phyloP scores from a whole-genome alignment of 257 asterid species.

The Scutellaria galericulata region DNA sequence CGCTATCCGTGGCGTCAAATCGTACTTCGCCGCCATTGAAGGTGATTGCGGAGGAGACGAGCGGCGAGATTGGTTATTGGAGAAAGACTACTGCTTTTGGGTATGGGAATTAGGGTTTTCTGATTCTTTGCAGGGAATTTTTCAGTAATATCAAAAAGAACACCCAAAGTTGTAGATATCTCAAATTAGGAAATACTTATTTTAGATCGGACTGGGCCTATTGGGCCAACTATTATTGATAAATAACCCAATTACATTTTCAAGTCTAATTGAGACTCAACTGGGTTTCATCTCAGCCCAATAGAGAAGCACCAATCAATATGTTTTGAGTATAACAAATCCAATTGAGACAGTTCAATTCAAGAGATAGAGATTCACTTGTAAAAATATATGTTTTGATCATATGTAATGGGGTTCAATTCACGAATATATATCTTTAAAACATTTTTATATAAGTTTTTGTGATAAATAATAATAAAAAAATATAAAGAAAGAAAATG shows the following conservation, averaged over 20 bases:
- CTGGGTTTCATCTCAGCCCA: neutral
- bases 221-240: neutral
- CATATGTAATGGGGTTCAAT: too few species aligned
- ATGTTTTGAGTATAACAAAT: too few species aligned
- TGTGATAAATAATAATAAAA: too few species aligned
- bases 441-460: too few species aligned
- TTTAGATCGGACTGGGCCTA: neutral
- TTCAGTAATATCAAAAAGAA: too few species aligned
- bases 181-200: too few species aligned
- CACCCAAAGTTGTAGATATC: too few species aligned
- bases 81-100: neutral
- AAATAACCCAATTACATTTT: neutral
- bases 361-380: too few species aligned
- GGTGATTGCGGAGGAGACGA: slow-evolving; percentile 20
- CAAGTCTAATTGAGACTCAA: neutral
- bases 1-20: slow-evolving; percentile 79
- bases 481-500: too few species aligned
- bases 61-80: neutral
- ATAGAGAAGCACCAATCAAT: neutral
- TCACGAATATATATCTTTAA: too few species aligned
- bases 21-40: slow-evolving; percentile 79
- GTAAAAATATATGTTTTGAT: too few species aligned
- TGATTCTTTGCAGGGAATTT: neutral
- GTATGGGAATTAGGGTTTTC: neutral
- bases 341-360: too few species aligned